A percentile compares a stretch with the other conserved stretches of the same genome.
phyloP scores from a whole-genome alignment of 1,139 yeast genomes.

The Yamadazyma blattariae region DNA sequence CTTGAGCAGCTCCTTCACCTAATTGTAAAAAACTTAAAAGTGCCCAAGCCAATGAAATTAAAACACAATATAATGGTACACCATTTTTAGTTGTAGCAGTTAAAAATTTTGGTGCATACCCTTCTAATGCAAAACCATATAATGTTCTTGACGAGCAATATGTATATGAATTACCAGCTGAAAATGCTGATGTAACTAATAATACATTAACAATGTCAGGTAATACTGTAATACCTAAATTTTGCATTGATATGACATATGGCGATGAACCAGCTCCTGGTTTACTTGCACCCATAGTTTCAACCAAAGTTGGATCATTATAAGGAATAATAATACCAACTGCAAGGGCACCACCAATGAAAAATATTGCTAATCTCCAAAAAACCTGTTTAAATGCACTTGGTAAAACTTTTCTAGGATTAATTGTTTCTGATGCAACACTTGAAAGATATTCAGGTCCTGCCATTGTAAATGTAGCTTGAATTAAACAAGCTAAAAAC shows the following conservation, averaged over 20 bases:
- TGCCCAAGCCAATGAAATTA: conserved; percentile 28
- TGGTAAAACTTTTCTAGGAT: conserved; percentile 74
- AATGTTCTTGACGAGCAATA: conserved; percentile 45
- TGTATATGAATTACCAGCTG: conserved; percentile 49
- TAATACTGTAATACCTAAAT: conserved; percentile 39
- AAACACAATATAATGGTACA: conserved; percentile 31
- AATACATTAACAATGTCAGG: conserved; percentile 46
- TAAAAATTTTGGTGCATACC: conserved; percentile 52
- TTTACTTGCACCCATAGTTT: conserved; percentile 28
- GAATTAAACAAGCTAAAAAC: conserved; percentile 62
- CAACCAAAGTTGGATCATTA: conserved; percentile 51
- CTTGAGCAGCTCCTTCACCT: conserved; percentile 39
- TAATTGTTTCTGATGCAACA: conserved; percentile 72
- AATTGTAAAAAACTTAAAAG: conserved; percentile 51
- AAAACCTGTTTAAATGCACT: conserved; percentile 74
- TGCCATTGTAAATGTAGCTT: conserved; percentile 71
- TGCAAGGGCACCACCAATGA: conserved; percentile 45
- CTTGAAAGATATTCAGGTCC: conserved; percentile 69
- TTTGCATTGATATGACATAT: conserved; percentile 51
- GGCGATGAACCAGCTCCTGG: conserved; percentile 74
- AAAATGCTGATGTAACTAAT: conserved; percentile 42
- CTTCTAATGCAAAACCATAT: conserved; percentile 44
- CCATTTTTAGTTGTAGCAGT: conserved; percentile 35
- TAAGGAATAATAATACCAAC: conserved; percentile 74
- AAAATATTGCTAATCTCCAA: conserved; percentile 67